Percentiles rank a stretch among this genome's conserved stretches.
Evolutionary conservation across 2,329 filamentous ascomycete species (phyloP).

Genomic region (Exserohilum rostratum): DNA sequence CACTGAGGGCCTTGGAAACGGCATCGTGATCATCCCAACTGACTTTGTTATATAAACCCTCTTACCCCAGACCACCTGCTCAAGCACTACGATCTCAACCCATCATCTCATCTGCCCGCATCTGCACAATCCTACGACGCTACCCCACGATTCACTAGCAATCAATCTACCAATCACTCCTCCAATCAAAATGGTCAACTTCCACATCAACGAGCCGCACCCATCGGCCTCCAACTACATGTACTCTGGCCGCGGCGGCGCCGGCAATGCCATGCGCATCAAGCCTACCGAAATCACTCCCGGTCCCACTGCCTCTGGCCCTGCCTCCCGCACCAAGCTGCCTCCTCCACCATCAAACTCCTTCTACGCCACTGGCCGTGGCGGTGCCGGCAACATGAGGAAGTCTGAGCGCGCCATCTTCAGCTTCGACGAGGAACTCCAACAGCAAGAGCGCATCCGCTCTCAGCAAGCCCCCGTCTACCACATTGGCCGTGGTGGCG

Average conservation of each 20-base stretch:
- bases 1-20: constrained; percentile 1
- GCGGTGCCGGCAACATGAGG: constrained; percentile 70
- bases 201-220: constrained; percentile 67
- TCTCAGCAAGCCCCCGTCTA: constrained; percentile 65
- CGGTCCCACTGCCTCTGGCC: constrained; percentile 52
- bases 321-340: constrained; percentile 58
- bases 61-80: constrained; percentile 7
- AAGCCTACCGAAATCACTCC: constrained; percentile 61
- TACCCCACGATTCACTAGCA: constrained; percentile 20
- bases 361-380: constrained; percentile 69
- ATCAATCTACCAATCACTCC: constrained; percentile 12
- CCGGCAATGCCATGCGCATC: constrained; percentile 63
- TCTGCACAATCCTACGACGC: constrained; percentile 1
- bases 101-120: constrained; percentile 19
- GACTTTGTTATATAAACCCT: constrained; percentile 28
- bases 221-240: constrained; percentile 61
- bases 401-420: constrained; percentile 64
- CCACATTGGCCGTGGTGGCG: constrained; percentile 67
- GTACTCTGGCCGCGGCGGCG: constrained; percentile 63
- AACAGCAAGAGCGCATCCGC: constrained; percentile 61
- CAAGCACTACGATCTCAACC: constrained; percentile 18
- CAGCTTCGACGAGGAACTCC: constrained; percentile 71
- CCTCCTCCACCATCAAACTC: constrained; percentile 53
- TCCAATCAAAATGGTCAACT: constrained; percentile 48
- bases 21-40: constrained; percentile 13